phyloP scores from a whole-genome alignment of 805 yeast genomes.

The baker's yeast (Saccharomyces cerevisiae) region DNA sequence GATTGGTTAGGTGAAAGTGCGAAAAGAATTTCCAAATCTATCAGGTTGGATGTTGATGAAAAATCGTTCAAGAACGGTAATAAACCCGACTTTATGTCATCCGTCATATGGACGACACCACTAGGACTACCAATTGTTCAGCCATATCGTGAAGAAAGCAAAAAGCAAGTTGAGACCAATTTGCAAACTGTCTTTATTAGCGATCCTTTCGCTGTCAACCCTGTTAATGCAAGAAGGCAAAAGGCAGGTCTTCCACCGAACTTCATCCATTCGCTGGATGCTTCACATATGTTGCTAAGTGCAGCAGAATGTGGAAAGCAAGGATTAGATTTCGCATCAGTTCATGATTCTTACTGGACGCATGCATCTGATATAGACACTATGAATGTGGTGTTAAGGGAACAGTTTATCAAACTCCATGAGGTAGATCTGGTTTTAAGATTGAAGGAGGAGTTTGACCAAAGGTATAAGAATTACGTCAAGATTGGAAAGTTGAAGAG shows the following conservation, averaged over 20 bases:
- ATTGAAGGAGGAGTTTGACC: conserved; percentile 70
- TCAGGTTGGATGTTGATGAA: conserved; percentile 56
- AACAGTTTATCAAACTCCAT: conserved; percentile 73
- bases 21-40: conserved; percentile 65
- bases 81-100: conserved; percentile 61
- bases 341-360: conserved; percentile 97
- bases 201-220: conserved; percentile 79
- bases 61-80: conserved; percentile 35
- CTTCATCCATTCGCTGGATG: conserved; percentile 89
- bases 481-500: conserved; percentile 50
- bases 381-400: conserved; percentile 65
- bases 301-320: conserved; percentile 65
- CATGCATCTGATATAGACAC: conserved; percentile 76
- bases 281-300: conserved; percentile 90
- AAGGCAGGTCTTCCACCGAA: conserved; percentile 93
- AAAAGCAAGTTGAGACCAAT: conserved; percentile 65
- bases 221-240: conserved; percentile 84
- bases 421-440: conserved; percentile 60
- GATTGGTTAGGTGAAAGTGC: conserved; percentile 94
- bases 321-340: conserved; percentile 78
- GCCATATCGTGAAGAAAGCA: conserved; percentile 72
- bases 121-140: conserved; percentile 93
- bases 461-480: conserved; percentile 66
- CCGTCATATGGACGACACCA: conserved; percentile 98
- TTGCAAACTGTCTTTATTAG: conserved; percentile 78